Percentiles rank a stretch among this genome's conserved stretches.
phyloP scores from a whole-genome alignment of 768 basidiomycete species.

The Boletus rubescentipes region DNA sequence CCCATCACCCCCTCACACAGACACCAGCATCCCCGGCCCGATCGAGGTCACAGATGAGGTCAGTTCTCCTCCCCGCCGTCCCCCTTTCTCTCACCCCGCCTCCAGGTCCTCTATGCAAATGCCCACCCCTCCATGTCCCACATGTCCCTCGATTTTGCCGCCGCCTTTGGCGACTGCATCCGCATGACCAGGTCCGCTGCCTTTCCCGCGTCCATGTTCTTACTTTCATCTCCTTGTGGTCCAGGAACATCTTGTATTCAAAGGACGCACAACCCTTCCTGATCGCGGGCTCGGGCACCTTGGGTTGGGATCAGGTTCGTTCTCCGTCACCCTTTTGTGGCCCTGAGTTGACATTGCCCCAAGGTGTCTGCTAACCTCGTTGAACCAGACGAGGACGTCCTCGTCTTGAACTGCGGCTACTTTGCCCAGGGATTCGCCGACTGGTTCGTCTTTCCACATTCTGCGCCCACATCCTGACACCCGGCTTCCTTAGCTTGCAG shows the following conservation, averaged over 20 bases:
- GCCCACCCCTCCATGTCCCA: conserved; percentile 91
- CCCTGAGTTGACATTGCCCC: conserved; percentile 5
- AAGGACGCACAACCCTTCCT: conserved; percentile 85
- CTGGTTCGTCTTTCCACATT: conserved; percentile 49
- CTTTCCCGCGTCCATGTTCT: neutral
- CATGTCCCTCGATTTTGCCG: conserved; percentile 83
- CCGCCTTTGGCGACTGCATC: conserved; percentile 86
- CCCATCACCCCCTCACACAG: neutral
- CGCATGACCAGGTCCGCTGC: conserved; percentile 66
- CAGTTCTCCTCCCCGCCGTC: conserved; percentile 5
- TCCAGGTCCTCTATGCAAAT: conserved; percentile 85
- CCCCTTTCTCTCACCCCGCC: neutral
- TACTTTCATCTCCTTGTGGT: neutral
- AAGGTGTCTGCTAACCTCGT: conserved; percentile 89
- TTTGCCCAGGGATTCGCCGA: conserved; percentile 91
- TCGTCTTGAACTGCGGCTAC: conserved; percentile 90
- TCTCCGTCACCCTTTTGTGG: neutral
- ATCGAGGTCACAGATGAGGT: conserved; percentile 66
- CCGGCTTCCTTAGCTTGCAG: conserved; percentile 52
- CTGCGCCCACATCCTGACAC: neutral
- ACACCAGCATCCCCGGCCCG: conserved; percentile 57
- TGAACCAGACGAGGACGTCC: conserved; percentile 72
- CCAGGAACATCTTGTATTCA: conserved; percentile 75
- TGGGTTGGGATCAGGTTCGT: conserved; percentile 92
- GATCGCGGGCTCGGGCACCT: conserved; percentile 90